These are phyloP conservation scores for Capsicum chinense DNA, from an alignment of 257 asterid species.

Conservation along the genomic window DNA sequence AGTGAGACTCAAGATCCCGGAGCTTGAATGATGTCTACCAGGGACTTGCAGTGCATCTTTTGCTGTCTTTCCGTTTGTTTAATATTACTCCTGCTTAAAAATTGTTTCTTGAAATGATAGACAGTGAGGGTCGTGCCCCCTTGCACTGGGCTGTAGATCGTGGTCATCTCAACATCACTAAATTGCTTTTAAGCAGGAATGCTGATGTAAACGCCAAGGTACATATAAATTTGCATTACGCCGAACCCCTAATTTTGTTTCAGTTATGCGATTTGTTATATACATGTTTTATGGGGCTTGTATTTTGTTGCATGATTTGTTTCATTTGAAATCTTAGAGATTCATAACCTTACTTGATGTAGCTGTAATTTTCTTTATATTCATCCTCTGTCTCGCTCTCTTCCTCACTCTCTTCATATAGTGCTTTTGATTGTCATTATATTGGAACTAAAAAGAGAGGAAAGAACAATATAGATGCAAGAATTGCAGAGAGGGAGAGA, in stretches of 20 bases:
- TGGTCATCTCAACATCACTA: slow-evolving; percentile 70
- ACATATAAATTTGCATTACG: slow-evolving; percentile 10
- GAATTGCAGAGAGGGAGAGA: slow-evolving; percentile 12
- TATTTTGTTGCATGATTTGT: background rate
- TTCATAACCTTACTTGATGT: background rate
- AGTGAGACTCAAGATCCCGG: background rate
- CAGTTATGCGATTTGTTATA: background rate
- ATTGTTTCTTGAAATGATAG: slow-evolving; percentile 47
- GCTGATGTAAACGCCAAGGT: slow-evolving; percentile 92
- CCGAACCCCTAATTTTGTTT: slow-evolving; percentile 19
- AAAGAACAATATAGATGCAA: slow-evolving; percentile 2
- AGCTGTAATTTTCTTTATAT: slow-evolving; percentile 23
- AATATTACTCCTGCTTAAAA: slow-evolving; percentile 25
- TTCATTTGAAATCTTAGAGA: background rate
- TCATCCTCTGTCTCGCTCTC: background rate
- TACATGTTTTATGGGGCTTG: slow-evolving; percentile 4
- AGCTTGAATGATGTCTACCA: slow-evolving; percentile 20
- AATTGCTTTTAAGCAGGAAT: slow-evolving; percentile 67
- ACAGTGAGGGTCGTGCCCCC: slow-evolving; percentile 96
- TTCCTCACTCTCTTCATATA: background rate
- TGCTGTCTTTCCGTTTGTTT: slow-evolving; percentile 1
- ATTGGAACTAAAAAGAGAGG: slow-evolving; percentile 1
- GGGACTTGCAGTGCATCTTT: slow-evolving; percentile 26
- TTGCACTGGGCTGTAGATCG: slow-evolving; percentile 99
- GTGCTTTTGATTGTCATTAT: background rate